A percentile compares a stretch with the other conserved stretches of the same genome.
Evolutionary conservation across 768 basidiomycete species (phyloP).

Genomic region (Kwoniella bestiolae): DNA sequence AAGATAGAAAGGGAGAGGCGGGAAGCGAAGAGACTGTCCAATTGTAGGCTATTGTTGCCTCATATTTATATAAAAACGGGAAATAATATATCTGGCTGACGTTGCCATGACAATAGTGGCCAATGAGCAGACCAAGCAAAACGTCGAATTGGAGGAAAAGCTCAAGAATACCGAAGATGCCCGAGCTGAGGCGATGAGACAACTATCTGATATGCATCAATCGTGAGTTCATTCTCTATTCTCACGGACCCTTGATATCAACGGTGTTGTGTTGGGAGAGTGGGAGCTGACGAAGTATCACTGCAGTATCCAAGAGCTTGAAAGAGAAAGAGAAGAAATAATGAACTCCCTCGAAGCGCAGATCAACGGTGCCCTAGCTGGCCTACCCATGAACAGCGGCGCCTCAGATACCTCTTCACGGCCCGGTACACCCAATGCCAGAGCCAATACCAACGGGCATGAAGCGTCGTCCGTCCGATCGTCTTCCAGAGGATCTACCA

Average conservation of each 20-base stretch:
- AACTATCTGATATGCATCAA: conserved; percentile 83
- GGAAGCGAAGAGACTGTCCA: conserved; percentile 75
- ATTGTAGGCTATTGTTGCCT: conserved; percentile 61
- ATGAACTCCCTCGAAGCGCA: conserved; percentile 52
- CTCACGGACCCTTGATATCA: too few relatives aligned
- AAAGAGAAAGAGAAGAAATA: conserved; percentile 53
- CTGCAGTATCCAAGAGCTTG: conserved; percentile 50
- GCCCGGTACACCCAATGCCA: conserved; percentile 17
- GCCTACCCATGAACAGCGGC: conserved; percentile 6
- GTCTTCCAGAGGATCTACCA: not conserved
- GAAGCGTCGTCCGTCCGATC: conserved; percentile 8
- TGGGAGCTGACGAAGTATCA: not conserved
- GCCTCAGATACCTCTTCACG: conserved; percentile 5
- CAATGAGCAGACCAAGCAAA: conserved; percentile 33
- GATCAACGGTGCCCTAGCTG: conserved; percentile 43
- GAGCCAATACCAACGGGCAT: too few relatives aligned
- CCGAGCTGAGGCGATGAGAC: conserved; percentile 76
- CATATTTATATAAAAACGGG: too few relatives aligned
- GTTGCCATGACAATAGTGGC: conserved; percentile 25
- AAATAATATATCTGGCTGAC: not conserved
- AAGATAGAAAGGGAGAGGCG: conserved; percentile 91
- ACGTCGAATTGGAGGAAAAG: conserved; percentile 55
- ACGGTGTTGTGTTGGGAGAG: too few relatives aligned
- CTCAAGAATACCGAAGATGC: conserved; percentile 79
- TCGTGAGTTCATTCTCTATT: conserved; percentile 66